These are phyloP conservation scores for Didymosphaeria variabile DNA, from an alignment of 2,329 filamentous ascomycete species.

Conservation along the genomic window DNA sequence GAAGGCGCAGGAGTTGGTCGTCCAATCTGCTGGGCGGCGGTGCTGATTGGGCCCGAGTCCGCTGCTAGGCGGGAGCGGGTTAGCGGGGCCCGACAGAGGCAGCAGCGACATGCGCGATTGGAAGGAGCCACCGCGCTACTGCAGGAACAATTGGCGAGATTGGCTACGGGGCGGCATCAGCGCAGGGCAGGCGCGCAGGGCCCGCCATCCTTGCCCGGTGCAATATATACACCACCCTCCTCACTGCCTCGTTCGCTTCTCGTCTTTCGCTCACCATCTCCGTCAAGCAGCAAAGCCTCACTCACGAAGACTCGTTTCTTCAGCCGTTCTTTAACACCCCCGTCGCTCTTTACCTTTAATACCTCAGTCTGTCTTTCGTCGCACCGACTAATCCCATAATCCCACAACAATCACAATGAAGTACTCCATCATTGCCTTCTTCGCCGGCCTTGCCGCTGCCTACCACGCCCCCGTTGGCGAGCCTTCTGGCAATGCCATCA, in stretches of 20 bases:
- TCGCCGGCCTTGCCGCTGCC: conserved; percentile 60
- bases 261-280: conserved; percentile 12
- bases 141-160: conserved; percentile 20
- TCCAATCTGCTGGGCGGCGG: conserved; percentile 21
- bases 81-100: background rate
- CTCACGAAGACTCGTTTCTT: conserved; percentile 32
- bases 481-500: conserved; percentile 64
- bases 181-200: conserved; percentile 7
- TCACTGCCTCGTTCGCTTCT: conserved; percentile 12
- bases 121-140: conserved; percentile 2
- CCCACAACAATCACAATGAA: conserved; percentile 42
- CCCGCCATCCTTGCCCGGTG: background rate
- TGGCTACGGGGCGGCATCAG: background rate
- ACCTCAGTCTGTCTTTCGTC: conserved; percentile 29
- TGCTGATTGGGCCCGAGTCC: conserved; percentile 25
- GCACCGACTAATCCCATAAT: conserved; percentile 37
- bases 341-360: conserved; percentile 29
- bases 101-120: conserved; percentile 2
- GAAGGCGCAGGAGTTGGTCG: conserved; percentile 21
- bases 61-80: background rate
- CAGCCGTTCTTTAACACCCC: conserved; percentile 33
- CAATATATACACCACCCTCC: conserved; percentile 7
- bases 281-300: conserved; percentile 16
- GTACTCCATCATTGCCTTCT: conserved; percentile 57
- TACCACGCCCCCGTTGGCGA: conserved; percentile 40